Evolutionary conservation across 768 basidiomycete species (phyloP).

Genomic region (Mrakia blollopis): DNA sequence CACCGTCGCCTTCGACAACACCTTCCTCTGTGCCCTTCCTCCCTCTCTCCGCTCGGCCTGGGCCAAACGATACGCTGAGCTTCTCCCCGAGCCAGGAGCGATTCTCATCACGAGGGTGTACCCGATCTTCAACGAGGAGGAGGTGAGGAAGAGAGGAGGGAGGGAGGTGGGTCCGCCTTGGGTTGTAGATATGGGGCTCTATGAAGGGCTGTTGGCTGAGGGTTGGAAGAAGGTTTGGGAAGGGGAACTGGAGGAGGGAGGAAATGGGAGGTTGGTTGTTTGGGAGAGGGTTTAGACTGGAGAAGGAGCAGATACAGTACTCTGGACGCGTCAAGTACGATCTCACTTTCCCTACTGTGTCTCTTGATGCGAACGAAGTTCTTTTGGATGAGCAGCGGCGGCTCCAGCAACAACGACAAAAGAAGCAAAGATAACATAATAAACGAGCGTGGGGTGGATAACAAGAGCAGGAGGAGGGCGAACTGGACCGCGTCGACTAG

Average conservation of each 20-base stretch:
- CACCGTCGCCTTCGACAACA: conserved; percentile 3
- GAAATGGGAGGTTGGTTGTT: neutral
- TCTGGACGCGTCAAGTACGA: too few species aligned
- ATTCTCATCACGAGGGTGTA: neutral
- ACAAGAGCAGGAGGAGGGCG: too few species aligned
- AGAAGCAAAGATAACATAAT: too few species aligned
- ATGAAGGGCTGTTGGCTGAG: neutral
- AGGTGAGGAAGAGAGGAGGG: neutral
- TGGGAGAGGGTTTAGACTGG: conserved; percentile 5
- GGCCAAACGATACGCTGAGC: neutral
- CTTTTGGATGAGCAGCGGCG: too few species aligned
- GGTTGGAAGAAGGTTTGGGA: neutral
- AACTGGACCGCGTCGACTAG: too few species aligned
- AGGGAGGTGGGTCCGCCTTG: neutral
- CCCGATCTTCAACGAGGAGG: neutral
- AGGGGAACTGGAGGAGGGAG: neutral
- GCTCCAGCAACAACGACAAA: too few species aligned
- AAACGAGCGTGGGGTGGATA: too few species aligned
- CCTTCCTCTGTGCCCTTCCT: conserved; percentile 5
- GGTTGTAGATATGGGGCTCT: neutral
- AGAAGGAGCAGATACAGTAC: too few species aligned
- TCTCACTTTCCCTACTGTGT: too few species aligned
- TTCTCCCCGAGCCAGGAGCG: neutral
- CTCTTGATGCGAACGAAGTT: too few species aligned
- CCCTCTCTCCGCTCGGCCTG: neutral